Percentiles rank a stretch among this genome's conserved stretches.
Evolutionary conservation across 768 basidiomycete species (phyloP).

Genomic region (Naganishia antarctica): DNA sequence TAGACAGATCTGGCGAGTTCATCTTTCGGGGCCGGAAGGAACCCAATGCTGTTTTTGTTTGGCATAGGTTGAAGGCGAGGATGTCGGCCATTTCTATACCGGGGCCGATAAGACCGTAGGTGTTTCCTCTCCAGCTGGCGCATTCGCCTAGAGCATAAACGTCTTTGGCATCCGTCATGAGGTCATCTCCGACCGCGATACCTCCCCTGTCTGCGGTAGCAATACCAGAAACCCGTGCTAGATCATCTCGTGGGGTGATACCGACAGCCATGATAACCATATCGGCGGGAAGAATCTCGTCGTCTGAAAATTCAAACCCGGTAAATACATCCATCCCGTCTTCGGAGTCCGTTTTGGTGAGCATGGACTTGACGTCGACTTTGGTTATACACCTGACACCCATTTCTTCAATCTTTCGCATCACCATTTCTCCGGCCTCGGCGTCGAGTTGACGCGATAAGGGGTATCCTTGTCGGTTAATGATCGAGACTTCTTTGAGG

Average conservation of each 20-base stretch:
- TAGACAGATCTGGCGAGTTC: conserved; percentile 65
- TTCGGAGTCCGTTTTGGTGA: conserved; percentile 49
- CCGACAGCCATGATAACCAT: conserved; percentile 67
- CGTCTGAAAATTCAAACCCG: conserved; percentile 57
- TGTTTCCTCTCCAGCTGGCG: conserved; percentile 60
- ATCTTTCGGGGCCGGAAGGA: conserved; percentile 53
- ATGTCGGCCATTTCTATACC: conserved; percentile 67
- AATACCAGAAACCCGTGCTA: conserved; percentile 59
- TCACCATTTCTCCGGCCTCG: conserved; percentile 60
- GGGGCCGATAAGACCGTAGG: conserved; percentile 72
- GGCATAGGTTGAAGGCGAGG: conserved; percentile 66
- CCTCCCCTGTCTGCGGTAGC: conserved; percentile 56
- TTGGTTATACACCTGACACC: conserved; percentile 59
- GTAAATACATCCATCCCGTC: conserved; percentile 49
- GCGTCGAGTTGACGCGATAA: conserved; percentile 60
- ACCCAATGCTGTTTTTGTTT: conserved; percentile 53
- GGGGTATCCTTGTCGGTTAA: conserved; percentile 57
- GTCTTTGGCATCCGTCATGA: conserved; percentile 59
- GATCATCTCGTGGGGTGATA: conserved; percentile 65
- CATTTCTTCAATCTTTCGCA: conserved; percentile 59
- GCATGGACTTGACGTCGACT: conserved; percentile 50
- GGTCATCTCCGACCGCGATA: conserved; percentile 58
- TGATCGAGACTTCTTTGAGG: conserved; percentile 55
- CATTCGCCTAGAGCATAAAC: conserved; percentile 75
- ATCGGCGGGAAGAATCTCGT: conserved; percentile 53